Evolutionary conservation across 768 basidiomycete genomes (phyloP).

Genomic region (Boletus rex-veris): DNA sequence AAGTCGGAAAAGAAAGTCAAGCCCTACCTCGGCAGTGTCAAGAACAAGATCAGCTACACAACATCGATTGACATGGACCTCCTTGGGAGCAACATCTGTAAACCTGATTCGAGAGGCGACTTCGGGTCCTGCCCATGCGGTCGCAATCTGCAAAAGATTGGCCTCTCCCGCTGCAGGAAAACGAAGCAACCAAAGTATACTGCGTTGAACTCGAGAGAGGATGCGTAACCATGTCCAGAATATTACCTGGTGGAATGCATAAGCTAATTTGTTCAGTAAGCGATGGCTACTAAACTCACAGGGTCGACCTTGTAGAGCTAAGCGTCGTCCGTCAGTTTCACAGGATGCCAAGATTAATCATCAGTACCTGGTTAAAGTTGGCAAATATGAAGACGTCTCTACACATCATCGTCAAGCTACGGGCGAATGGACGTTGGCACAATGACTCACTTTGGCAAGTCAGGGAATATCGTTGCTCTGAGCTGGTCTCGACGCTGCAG

Average conservation of each 20-base stretch:
- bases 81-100: constrained; percentile 47
- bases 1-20: background rate
- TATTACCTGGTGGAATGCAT: constrained; percentile 30
- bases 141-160: constrained; percentile 41
- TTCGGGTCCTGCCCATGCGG: constrained; percentile 43
- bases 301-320: constrained; percentile 49
- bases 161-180: constrained; percentile 47
- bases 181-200: constrained; percentile 52
- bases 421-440: background rate
- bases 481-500: constrained; percentile 36
- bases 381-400: constrained; percentile 47
- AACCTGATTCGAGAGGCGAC: constrained; percentile 45
- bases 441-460: constrained; percentile 37
- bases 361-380: constrained; percentile 49
- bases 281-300: constrained; percentile 18
- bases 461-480: constrained; percentile 41
- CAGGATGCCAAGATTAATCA: background rate
- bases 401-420: background rate
- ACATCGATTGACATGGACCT: constrained; percentile 42
- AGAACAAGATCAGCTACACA: constrained; percentile 49
- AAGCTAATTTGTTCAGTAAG: background rate
- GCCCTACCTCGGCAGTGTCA: constrained; percentile 48
- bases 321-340: constrained; percentile 5
- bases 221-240: constrained; percentile 50
- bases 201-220: constrained; percentile 39